These are phyloP conservation scores for Backusella luteola DNA, from an alignment of 192 early-diverging fungal genomes.

Conservation along the genomic window DNA sequence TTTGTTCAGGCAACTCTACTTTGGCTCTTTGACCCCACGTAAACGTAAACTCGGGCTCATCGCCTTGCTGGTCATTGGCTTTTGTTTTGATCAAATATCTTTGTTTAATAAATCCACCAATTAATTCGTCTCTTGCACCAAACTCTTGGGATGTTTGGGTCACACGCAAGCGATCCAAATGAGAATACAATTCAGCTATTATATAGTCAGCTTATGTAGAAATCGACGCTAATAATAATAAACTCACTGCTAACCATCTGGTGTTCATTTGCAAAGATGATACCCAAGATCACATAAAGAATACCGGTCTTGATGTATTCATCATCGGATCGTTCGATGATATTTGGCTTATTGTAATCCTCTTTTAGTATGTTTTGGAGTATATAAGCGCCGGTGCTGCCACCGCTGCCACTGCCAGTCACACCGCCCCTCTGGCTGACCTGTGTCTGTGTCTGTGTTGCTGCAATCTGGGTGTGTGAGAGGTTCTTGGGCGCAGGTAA, in stretches of 20 bases:
- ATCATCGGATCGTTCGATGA: slow-evolving; percentile 42
- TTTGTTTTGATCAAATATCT: slow-evolving; percentile 43
- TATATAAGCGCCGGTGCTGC: slow-evolving; percentile 38
- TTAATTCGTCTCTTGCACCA: slow-evolving; percentile 35
- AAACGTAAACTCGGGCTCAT: slow-evolving; percentile 43
- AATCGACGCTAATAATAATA: background rate
- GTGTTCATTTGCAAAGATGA: slow-evolving; percentile 58
- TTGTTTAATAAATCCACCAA: slow-evolving; percentile 46
- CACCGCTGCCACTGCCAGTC: background rate
- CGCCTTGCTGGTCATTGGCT: slow-evolving; percentile 25
- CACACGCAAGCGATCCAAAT: slow-evolving; percentile 32
- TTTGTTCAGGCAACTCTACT: slow-evolving; percentile 52
- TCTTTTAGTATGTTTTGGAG: slow-evolving; percentile 42
- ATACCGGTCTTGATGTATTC: slow-evolving; percentile 49
- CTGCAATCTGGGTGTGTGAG: background rate
- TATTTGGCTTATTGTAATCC: slow-evolving; percentile 23
- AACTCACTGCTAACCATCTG: slow-evolving; percentile 43
- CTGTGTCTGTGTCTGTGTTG: slow-evolving; percentile 4
- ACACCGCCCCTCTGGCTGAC: background rate
- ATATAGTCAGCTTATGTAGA: background rate
- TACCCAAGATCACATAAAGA: slow-evolving; percentile 52
- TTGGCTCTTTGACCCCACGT: slow-evolving; percentile 62
- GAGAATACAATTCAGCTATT: slow-evolving; percentile 13
- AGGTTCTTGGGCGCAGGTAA: slow-evolving; percentile 40
- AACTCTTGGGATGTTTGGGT: slow-evolving; percentile 25